These are phyloP conservation scores for Marasmius fiardii DNA, from an alignment of 1,284 basidiomycete genomes.

Conservation along the genomic window DNA sequence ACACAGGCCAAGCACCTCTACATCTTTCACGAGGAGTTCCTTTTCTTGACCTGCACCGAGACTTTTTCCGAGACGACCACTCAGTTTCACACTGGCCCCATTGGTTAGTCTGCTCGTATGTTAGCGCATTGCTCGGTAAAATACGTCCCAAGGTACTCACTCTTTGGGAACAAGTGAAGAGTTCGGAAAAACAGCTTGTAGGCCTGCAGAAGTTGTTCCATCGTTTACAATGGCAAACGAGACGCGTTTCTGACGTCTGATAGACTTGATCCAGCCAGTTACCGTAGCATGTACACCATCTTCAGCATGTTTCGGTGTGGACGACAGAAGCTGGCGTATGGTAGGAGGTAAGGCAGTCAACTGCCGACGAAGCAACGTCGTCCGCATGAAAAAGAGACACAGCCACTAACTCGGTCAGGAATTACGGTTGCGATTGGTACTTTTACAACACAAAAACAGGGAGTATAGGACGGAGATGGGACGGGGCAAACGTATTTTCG, in stretches of 20 bases:
- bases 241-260: conserved; percentile 83
- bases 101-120: conserved; percentile 51
- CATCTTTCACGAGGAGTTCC: conserved; percentile 70
- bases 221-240: conserved; percentile 84
- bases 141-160: conserved; percentile 25
- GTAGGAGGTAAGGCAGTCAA: not conserved
- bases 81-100: conserved; percentile 69
- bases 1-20: conserved; percentile 71
- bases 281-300: conserved; percentile 24
- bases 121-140: not conserved
- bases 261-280: conserved; percentile 82
- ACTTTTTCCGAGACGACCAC: conserved; percentile 63
- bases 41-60: conserved; percentile 67
- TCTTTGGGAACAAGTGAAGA: conserved; percentile 32
- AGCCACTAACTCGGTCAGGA: not conserved
- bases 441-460: not conserved
- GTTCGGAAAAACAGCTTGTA: conserved; percentile 78
- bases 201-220: conserved; percentile 62
- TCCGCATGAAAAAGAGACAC: not conserved
- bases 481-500: not conserved
- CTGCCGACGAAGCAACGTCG: not conserved
- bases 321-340: not conserved
- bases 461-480: not conserved
- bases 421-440: not conserved
- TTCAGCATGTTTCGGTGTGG: not conserved